Conservation (phyloP, 306 rosid species). For the Quercus suber region DNA sequence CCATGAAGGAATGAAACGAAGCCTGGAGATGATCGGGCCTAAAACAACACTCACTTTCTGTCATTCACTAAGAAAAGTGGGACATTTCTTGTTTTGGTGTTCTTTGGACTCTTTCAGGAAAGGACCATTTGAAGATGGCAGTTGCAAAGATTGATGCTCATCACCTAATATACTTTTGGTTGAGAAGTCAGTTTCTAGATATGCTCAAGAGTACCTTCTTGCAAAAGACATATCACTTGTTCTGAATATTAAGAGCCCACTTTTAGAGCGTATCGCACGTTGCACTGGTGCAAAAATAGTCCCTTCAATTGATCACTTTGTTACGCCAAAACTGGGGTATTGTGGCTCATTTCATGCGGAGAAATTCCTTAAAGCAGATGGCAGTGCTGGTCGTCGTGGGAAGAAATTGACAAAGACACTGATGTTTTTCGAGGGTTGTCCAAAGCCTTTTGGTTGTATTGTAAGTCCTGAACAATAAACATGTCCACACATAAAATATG, state of each 20-base stretch:
- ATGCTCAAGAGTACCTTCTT: slow-evolving; percentile 86
- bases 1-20: too few relatives aligned
- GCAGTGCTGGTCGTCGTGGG: slow-evolving; percentile 76
- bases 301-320: slow-evolving; percentile 78
- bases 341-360: slow-evolving; percentile 69
- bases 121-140: slow-evolving; percentile 95
- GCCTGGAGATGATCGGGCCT: too few relatives aligned
- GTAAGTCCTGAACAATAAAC: slow-evolving; percentile 53
- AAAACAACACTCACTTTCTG: slow-evolving; percentile 14
- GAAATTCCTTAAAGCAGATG: slow-evolving; percentile 69
- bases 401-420: slow-evolving; percentile 70
- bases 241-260: slow-evolving; percentile 73
- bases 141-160: slow-evolving; percentile 79
- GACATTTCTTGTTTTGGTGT: slow-evolving; percentile 21
- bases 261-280: slow-evolving; percentile 78
- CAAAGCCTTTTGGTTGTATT: slow-evolving; percentile 83
- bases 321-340: slow-evolving; percentile 64
- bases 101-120: slow-evolving; percentile 47
- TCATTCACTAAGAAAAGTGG: slow-evolving; percentile 3
- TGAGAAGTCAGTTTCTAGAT: slow-evolving; percentile 85
- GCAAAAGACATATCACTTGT: slow-evolving; percentile 86
- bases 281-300: slow-evolving; percentile 82
- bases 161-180: slow-evolving; percentile 83
- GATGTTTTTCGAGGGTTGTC: slow-evolving; percentile 91
- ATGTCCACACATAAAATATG: slow-evolving; percentile 6